Evolutionary conservation across 495 filamentous ascomycete genomes (phyloP), one percentile per base, ranked within the genome.

Genomic region (Talaromyces ruber): DNA sequence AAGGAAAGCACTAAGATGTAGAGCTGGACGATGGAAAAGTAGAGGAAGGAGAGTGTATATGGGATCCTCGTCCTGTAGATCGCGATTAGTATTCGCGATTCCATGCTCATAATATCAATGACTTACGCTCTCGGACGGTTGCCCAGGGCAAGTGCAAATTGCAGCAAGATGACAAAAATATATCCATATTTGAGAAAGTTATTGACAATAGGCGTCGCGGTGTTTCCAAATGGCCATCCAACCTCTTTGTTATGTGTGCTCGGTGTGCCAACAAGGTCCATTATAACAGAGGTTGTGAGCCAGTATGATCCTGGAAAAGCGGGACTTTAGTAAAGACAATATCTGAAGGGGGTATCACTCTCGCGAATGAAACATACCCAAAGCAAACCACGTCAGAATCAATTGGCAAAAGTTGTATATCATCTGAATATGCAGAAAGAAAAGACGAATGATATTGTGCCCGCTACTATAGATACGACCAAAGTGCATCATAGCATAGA

Each of bases 401-500:
- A 92, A 86, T 64, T 89, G 89, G 73, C 88, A 88, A 68, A 95
- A 79, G 78, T 97, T 98, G 81, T 98, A 98, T 64, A 97, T 68
- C 73, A 98, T 86, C 76, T 98, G 94, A 59, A 98, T 79, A 78
- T 98, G 94, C 71, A 98, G 85, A 83, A 98, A 97, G 82, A 98
- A 91, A 93, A 98, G 97, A 72, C 94, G 91, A 61, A 98, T 71
- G 62, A 98, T 82, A 80, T 95, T 97, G 75, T 98, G 94, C 29
- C 93, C 92, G 75, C 88, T 92, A 83, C 93, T 94, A 83, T 97
- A 98, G 90, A 98, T 96, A 50, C 93, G 90, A 37, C 92, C 92
- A 67, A 98, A 98, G 75, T 98, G 94, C 93, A 98, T 97, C 66
- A 98, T 81, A 22, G 94, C 89, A 77, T 98, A 98, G 65, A 98